phyloP scores from a whole-genome alignment of 306 rosid genomes.

The Corylus heterophylla region DNA sequence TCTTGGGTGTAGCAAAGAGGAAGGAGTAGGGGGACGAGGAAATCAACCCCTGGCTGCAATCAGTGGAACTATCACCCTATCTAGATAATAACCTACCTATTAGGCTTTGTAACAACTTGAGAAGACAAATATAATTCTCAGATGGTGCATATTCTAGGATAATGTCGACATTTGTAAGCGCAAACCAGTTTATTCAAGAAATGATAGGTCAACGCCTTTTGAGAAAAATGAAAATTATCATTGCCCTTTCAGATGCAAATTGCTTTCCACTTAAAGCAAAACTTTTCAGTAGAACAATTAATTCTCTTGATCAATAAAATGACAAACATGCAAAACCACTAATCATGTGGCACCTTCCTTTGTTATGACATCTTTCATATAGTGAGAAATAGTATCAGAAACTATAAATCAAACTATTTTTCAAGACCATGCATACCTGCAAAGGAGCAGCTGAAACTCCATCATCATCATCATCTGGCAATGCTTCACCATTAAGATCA shows the following conservation, averaged over 20 bases:
- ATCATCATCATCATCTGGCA: slow-evolving; percentile 84
- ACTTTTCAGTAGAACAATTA: not conserved
- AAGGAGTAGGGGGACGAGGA: not conserved
- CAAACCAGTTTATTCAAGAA: not conserved
- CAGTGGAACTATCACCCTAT: not conserved
- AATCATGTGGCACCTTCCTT: not conserved
- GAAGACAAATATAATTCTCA: not conserved
- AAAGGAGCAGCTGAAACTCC: slow-evolving; percentile 69
- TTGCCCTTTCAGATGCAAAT: not conserved
- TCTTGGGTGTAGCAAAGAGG: not conserved
- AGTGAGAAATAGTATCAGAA: slow-evolving; percentile 17
- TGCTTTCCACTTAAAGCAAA: not conserved
- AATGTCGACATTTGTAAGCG: too few relatives aligned
- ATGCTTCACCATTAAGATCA: slow-evolving; percentile 98
- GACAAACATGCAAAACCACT: not conserved
- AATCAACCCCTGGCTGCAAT: not conserved
- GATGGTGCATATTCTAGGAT: too few relatives aligned
- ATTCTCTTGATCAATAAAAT: not conserved
- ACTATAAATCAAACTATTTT: slow-evolving; percentile 22
- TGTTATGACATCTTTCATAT: slow-evolving; percentile 16
- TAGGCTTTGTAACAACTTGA: not conserved
- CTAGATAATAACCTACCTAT: not conserved
- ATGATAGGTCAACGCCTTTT: not conserved
- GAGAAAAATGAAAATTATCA: slow-evolving; percentile 2
- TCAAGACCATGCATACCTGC: slow-evolving; percentile 58